Percentiles rank a stretch among this genome's conserved stretches.
phyloP scores from a whole-genome alignment of 2,329 filamentous ascomycete genomes.

The Sporothrix luriei region DNA sequence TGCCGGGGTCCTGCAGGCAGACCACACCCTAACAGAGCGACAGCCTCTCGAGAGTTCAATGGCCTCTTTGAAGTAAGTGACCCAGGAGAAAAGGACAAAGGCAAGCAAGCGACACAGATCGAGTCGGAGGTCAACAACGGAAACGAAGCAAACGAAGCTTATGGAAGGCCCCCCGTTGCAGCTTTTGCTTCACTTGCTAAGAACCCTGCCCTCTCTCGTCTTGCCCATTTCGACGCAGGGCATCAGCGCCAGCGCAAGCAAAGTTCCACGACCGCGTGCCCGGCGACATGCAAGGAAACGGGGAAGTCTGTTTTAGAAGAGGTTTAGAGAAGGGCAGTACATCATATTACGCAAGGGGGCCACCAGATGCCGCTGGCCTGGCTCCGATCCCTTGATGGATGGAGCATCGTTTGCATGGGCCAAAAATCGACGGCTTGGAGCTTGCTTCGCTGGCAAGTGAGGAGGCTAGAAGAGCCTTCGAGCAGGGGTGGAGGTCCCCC shows the following conservation, averaged over 20 bases:
- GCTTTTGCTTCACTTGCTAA: slow-evolving; percentile 8
- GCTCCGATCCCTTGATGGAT: slow-evolving; percentile 13
- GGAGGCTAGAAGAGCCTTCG: slow-evolving; percentile 22
- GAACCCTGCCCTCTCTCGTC: not conserved
- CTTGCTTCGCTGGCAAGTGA: slow-evolving; percentile 30
- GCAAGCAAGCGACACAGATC: slow-evolving; percentile 4
- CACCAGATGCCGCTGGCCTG: slow-evolving; percentile 1
- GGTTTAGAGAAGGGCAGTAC: too few species aligned
- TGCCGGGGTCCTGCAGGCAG: slow-evolving; percentile 17
- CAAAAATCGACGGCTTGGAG: slow-evolving; percentile 23
- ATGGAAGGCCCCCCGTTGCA: not conserved
- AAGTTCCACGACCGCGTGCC: slow-evolving; percentile 9
- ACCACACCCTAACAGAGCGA: slow-evolving; percentile 2
- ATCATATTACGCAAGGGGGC: slow-evolving; percentile 24
- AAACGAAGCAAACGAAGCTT: not conserved
- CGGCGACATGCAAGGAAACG: slow-evolving; percentile 21
- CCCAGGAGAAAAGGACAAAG: slow-evolving; percentile 5
- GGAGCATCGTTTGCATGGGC: slow-evolving; percentile 16
- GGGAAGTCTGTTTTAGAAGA: slow-evolving; percentile 3
- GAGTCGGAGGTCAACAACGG: not conserved
- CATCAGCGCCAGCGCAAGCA: slow-evolving; percentile 22
- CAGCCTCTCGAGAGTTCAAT: not conserved
- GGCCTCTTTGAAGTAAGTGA: slow-evolving; percentile 15
- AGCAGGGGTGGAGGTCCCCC: not conserved
- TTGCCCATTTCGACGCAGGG: slow-evolving; percentile 8